Conservation (phyloP, 768 basidiomycete genomes). For the Naematelia encephala region DNA sequence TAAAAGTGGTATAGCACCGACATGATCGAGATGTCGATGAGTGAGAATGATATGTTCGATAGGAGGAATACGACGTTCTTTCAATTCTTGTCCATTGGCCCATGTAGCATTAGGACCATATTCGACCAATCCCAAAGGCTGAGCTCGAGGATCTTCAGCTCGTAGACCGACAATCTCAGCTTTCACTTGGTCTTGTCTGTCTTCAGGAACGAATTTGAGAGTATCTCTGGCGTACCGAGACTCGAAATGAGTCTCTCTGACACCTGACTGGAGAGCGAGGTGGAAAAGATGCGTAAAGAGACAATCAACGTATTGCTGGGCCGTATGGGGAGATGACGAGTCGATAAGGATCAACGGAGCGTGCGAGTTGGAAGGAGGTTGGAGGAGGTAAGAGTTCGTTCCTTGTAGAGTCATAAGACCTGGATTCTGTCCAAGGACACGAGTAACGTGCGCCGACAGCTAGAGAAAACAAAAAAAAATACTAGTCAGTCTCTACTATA, state of each 20-base stretch:
- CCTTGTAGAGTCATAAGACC: slow-evolving; percentile 45
- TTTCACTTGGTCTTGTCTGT: slow-evolving; percentile 26
- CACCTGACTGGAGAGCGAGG: slow-evolving; percentile 38
- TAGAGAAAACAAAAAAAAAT: no score
- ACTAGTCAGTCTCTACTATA: no score
- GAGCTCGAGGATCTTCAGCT: slow-evolving; percentile 16
- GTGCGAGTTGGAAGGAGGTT: slow-evolving; percentile 37
- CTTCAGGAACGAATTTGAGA: slow-evolving; percentile 19
- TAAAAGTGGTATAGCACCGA: slow-evolving; percentile 69
- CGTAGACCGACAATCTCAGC: slow-evolving; percentile 14
- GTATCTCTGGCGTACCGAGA: slow-evolving; percentile 14
- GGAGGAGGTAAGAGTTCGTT: slow-evolving; percentile 46
- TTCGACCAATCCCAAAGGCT: slow-evolving; percentile 19
- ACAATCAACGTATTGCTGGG: slow-evolving; percentile 35
- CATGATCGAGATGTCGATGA: slow-evolving; percentile 86
- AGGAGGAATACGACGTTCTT: slow-evolving; percentile 52
- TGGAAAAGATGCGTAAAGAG: slow-evolving; percentile 39
- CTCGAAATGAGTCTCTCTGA: slow-evolving; percentile 40
- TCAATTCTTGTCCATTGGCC: slow-evolving; percentile 5
- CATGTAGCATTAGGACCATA: slow-evolving; percentile 32
- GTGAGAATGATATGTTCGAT: slow-evolving; percentile 88
- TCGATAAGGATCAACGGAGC: slow-evolving; percentile 45
- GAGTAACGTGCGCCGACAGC: slow-evolving; percentile 46
- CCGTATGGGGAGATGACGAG: slow-evolving; percentile 43
- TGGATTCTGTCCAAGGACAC: slow-evolving; percentile 43